Evolutionary conservation across 768 basidiomycete genomes (phyloP).

Genomic region (Gymnopilus dilepis): DNA sequence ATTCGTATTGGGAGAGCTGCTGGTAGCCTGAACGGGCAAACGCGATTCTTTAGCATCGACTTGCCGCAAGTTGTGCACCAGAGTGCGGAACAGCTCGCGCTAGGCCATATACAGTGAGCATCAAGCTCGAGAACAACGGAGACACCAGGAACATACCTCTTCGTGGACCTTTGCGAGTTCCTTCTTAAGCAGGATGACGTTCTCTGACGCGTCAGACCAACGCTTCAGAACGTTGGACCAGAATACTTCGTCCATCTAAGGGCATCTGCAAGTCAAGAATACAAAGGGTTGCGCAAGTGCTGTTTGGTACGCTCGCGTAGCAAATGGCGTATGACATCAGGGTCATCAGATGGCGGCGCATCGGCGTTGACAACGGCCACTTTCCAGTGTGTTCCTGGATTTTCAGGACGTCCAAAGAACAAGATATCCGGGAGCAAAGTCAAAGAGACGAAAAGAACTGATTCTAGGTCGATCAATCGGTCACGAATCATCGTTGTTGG

Average conservation of each 20-base stretch:
- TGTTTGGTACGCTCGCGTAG: neutral
- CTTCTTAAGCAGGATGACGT: slow-evolving; percentile 36
- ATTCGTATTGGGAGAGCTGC: neutral
- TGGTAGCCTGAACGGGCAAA: neutral
- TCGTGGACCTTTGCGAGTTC: slow-evolving; percentile 36
- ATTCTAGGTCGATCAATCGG: too few relatives aligned
- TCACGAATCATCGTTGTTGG: neutral
- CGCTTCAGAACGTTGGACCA: slow-evolving; percentile 40
- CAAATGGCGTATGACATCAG: neutral
- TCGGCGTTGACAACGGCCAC: neutral
- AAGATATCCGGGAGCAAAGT: too few relatives aligned
- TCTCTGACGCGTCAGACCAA: slow-evolving; percentile 43
- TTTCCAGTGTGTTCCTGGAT: neutral
- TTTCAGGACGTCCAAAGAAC: too few relatives aligned
- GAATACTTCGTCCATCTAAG: slow-evolving; percentile 40
- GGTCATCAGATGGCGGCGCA: slow-evolving; percentile 1
- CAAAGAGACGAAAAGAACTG: too few relatives aligned
- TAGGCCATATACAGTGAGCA: slow-evolving; percentile 2
- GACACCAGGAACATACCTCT: slow-evolving; percentile 30
- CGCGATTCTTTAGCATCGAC: slow-evolving; percentile 10
- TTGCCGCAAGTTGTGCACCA: slow-evolving; percentile 20
- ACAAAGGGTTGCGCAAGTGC: slow-evolving; percentile 1
- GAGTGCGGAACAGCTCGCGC: slow-evolving; percentile 23
- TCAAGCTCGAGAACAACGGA: neutral
- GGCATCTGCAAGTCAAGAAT: slow-evolving; percentile 9